Conservation (phyloP, 192 early-diverging fungal genomes). For the Entophlyctis helioformis region DNA sequence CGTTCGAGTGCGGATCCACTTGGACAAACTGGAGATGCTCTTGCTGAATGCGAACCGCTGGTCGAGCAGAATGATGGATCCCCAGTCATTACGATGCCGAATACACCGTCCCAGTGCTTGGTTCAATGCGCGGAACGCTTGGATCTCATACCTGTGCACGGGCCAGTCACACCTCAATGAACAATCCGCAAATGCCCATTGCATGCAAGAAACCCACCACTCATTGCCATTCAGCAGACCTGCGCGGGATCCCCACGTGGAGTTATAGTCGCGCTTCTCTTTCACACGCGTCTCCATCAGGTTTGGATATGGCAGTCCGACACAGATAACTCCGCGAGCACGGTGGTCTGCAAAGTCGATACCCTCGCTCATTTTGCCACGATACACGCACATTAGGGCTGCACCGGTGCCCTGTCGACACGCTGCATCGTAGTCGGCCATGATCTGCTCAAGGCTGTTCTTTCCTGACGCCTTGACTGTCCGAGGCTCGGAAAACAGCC, state of each 20-base stretch:
- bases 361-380: slow-evolving; percentile 20
- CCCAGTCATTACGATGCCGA: slow-evolving; percentile 46
- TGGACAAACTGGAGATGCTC: neutral
- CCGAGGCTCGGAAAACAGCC: slow-evolving; percentile 10
- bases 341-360: slow-evolving; percentile 13
- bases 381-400: slow-evolving; percentile 9
- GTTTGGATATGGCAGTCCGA: slow-evolving; percentile 45
- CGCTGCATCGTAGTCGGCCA: slow-evolving; percentile 6
- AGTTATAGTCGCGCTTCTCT: slow-evolving; percentile 39
- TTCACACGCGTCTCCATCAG: slow-evolving; percentile 15
- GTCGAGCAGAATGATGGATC: slow-evolving; percentile 48
- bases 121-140: slow-evolving; percentile 47
- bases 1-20: too few species aligned
- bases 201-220: slow-evolving; percentile 14
- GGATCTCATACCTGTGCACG: slow-evolving; percentile 43
- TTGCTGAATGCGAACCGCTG: slow-evolving; percentile 15
- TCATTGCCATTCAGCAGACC: neutral
- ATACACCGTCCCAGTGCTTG: slow-evolving; percentile 49
- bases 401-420: neutral
- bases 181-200: too few species aligned
- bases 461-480: neutral
- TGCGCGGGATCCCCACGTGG: slow-evolving; percentile 2
- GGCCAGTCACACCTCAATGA: too few species aligned
- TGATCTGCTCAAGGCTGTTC: slow-evolving; percentile 1
- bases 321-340: slow-evolving; percentile 24